Base-by-base conservation (phyloP, 176 grass and related monocot genomes). In the Aegilops speltoides region DNA sequence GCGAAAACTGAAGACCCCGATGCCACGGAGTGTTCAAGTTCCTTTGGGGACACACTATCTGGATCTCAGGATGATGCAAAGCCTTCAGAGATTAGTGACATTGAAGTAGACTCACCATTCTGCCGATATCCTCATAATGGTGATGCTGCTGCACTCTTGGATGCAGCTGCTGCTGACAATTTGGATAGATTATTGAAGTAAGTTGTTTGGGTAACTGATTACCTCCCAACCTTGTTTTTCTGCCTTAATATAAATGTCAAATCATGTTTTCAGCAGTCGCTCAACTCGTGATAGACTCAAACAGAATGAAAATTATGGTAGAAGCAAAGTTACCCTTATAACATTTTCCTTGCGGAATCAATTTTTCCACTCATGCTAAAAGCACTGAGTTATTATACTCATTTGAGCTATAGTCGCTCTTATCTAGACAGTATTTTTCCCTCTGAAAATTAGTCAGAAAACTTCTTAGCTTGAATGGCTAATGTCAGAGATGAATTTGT, bases 1-100 rank as follows among this genome's bases (percentile, higher is more conserved):
- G n/a, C 70, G n/a, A 52, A 83, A 59, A 81, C 65, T 52, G 88
- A 95, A 63, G 91, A 98, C 34, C 86, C 71, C 2, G 86, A 98
- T 79, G 91, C 86, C 57, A 96, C 96, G 0, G 96, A 96, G 61
- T 94, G 83, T 79, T 96, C 96, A 48, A 98, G 96, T 85, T 98
- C 96, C 22, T 98, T 98, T 45, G 96, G 91, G 70, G 92, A 96
- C 80, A 96, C 93, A 5, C 73, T 92, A 26, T 95, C 96, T 1
- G 96, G 90, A 16, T 96, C 92, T 16, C 92, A 90, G 46, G 84
- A 88, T 70, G 92, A 93, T 61, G 81, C 84, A 83, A 95, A 90
- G 60, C 85, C 69, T 56, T 89, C 69, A 7, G 90, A 98, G 79
- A 82, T 91, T 60, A 95, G 90, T 34, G 93, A 94, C 83, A 89